phyloP scores from a whole-genome alignment of 768 basidiomycete species.

The Omphalotus guepiniiformis region DNA sequence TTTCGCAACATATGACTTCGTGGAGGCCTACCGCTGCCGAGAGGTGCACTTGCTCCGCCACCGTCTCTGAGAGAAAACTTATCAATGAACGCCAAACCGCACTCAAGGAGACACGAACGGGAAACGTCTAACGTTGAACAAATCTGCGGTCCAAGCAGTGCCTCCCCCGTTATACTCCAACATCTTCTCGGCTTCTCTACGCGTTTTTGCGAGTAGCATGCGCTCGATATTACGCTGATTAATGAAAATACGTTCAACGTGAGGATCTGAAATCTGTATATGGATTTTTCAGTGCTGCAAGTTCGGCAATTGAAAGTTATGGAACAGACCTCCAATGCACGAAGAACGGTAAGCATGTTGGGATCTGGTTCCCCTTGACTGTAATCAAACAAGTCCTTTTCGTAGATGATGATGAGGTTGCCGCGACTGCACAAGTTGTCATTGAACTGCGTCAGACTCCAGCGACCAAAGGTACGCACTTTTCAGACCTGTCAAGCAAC shows the following conservation, averaged over 20 bases:
- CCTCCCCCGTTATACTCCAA: slow-evolving; percentile 45
- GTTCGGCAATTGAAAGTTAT: background rate
- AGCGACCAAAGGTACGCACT: slow-evolving; percentile 42
- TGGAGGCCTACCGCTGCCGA: slow-evolving; percentile 23
- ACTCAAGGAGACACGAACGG: slow-evolving; percentile 38
- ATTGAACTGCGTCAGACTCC: background rate
- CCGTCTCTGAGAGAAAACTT: slow-evolving; percentile 47
- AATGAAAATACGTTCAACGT: slow-evolving; percentile 78
- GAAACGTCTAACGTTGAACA: slow-evolving; percentile 60
- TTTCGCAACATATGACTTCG: slow-evolving; percentile 21
- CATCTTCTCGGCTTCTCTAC: slow-evolving; percentile 57
- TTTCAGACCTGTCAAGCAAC: slow-evolving; percentile 55
- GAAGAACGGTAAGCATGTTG: slow-evolving; percentile 67
- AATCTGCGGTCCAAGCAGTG: slow-evolving; percentile 58
- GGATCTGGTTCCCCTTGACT: slow-evolving; percentile 63
- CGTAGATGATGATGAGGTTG: slow-evolving; percentile 55
- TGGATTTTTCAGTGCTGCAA: slow-evolving; percentile 10
- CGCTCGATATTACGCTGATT: slow-evolving; percentile 71
- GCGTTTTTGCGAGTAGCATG: slow-evolving; percentile 58
- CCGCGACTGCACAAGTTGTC: slow-evolving; percentile 35
- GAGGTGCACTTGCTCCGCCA: slow-evolving; percentile 51
- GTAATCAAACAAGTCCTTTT: slow-evolving; percentile 81
- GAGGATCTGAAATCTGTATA: slow-evolving; percentile 64
- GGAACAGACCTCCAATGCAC: slow-evolving; percentile 69
- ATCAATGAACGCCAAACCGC: background rate